Base-by-base conservation (phyloP, 345 rosid species). In the Aquilaria sinensis region DNA sequence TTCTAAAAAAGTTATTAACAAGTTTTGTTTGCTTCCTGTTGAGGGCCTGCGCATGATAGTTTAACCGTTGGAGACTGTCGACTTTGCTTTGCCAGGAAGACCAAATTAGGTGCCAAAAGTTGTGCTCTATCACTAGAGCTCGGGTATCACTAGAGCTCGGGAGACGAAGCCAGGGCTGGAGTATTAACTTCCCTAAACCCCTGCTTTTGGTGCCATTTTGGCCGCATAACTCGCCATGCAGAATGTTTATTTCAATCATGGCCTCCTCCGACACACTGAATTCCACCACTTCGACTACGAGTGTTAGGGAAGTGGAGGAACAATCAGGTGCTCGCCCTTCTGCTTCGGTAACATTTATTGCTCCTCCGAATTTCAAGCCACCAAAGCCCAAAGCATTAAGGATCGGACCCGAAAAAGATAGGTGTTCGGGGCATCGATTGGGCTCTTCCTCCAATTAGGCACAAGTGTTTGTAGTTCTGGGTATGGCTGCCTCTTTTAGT, bases 391-490 rank as follows among this genome's bases (percentile, higher is more conserved):
- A 90, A 61, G 83, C 74, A 4, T 88, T 90, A 72, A 64, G 69
- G 0, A 70, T 88, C 15, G 79, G 89, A 66, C 73, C 83, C 0
- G 96, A 23, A 85, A 56, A 84, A 88, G 77, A 53, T 53, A 93
- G 65, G 62, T 93, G 37, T 3, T 81, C 48, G 92, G 90, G 60
- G 92, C 98, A 13, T 57, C 96, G 15, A 75, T 90, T 43, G 77
- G 92, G 34, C 68, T 93, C 67, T 9, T 86, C 65, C 86, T 93
- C 63, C 82, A 97, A 32, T 73, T 82, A 32, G 98, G 89, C 12
- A 86, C 97, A 53, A 97, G 96, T 7, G 80, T 79, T 72, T 88
- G 90, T 66, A 86, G 74, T 76, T 78, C 86, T 56, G 97, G 97
- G 97, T 90, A 78, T 23, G 56, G 3, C 9, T 23, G 4, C 6